These are phyloP conservation scores for Alternaria sp. DNA, from an alignment of 2,329 filamentous ascomycete species.

Conservation along the genomic window DNA sequence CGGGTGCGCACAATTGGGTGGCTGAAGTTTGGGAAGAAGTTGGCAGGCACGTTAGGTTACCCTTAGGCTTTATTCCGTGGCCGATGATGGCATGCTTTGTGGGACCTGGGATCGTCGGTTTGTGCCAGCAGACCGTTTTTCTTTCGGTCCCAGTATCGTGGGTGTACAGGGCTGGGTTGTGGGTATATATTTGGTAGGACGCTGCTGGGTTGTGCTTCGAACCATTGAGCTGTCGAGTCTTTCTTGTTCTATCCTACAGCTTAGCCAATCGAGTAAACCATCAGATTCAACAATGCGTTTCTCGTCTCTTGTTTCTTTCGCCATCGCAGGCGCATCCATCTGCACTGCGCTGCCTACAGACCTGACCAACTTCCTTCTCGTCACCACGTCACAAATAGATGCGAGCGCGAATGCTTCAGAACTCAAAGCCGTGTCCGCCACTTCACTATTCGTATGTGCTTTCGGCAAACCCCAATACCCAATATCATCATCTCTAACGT, in stretches of 20 bases:
- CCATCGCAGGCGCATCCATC: constrained; percentile 15
- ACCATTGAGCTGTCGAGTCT: background rate
- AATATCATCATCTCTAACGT: background rate
- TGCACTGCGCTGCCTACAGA: constrained; percentile 25
- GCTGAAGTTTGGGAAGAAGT: constrained; percentile 9
- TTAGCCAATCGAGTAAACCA: background rate
- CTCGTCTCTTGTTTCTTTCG: constrained; percentile 16
- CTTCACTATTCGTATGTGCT: constrained; percentile 47
- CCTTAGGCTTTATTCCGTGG: background rate
- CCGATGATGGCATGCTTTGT: background rate
- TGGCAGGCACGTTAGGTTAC: background rate
- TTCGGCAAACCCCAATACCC: background rate
- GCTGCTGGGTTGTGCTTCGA: background rate
- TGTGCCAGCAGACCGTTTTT: background rate
- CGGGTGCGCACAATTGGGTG: constrained; percentile 18
- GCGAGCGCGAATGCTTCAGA: constrained; percentile 38
- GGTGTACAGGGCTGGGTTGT: background rate
- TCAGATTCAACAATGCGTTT: constrained; percentile 23
- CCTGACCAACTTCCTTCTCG: constrained; percentile 50
- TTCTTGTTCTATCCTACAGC: background rate
- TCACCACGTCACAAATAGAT: constrained; percentile 49
- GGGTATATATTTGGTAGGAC: background rate
- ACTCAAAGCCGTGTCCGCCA: constrained; percentile 50
- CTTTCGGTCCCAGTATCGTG: background rate
- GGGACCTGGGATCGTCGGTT: background rate